Conservation (phyloP, 176 grass and related monocot genomes). For the Rhipidocladum racemiflorum region DNA sequence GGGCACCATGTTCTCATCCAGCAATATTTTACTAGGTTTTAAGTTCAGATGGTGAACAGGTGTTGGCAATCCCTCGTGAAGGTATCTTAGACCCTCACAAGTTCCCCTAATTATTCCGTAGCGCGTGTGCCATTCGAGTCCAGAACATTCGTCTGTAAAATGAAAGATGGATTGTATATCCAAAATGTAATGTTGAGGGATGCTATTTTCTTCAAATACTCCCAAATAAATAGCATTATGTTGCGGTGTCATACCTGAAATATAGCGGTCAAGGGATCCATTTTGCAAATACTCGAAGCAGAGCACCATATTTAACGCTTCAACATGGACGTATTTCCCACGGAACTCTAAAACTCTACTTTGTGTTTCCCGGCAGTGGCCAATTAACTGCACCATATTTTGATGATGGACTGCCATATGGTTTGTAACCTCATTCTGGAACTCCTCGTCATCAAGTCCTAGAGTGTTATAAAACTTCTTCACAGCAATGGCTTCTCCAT, state of each 20-base stretch:
- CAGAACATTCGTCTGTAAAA: background rate
- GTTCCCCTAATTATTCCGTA: background rate
- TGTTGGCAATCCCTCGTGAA: background rate
- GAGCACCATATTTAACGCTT: background rate
- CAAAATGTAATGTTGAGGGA: too few species aligned
- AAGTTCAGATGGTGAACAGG: background rate
- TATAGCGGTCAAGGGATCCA: background rate
- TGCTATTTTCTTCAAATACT: too few species aligned
- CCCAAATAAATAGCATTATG: too few species aligned
- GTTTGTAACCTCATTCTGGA: background rate
- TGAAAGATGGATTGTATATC: background rate
- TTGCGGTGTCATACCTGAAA: background rate
- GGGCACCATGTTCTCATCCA: background rate
- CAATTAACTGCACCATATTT: background rate
- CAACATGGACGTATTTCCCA: background rate
- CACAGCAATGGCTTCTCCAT: background rate
- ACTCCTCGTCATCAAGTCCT: background rate
- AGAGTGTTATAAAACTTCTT: accelerated
- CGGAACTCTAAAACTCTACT: accelerated
- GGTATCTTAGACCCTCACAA: background rate
- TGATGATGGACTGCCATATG: background rate
- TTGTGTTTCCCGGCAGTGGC: background rate
- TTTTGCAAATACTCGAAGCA: background rate
- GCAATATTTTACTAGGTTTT: background rate
- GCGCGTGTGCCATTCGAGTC: background rate